Percentiles rank a stretch among this genome's conserved stretches.
Evolutionary conservation across 129 eudicot genomes (phyloP).

Genomic region (Smallanthus sonchifolius): DNA sequence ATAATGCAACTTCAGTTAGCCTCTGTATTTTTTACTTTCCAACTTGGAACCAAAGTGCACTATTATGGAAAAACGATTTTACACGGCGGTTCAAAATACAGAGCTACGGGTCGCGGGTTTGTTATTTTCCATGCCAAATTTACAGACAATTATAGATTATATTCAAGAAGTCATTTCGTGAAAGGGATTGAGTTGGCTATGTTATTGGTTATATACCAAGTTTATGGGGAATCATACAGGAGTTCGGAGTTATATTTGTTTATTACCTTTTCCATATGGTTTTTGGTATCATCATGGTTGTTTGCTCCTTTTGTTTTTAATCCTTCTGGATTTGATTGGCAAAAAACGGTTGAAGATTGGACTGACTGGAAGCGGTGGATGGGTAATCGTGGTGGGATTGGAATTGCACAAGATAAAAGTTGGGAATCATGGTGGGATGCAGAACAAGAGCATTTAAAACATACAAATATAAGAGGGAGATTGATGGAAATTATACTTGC

Average conservation of each 20-base stretch:
- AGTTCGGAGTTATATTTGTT: conserved; percentile 54
- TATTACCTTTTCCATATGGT: conserved; percentile 84
- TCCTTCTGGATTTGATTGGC: conserved; percentile 97
- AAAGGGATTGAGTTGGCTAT: conserved; percentile 76
- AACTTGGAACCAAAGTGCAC: conserved; percentile 91
- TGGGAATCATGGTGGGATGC: conserved; percentile 99
- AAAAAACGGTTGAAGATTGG: conserved; percentile 96
- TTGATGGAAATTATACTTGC: conserved; percentile 67
- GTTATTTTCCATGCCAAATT: conserved; percentile 88
- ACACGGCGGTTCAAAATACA: conserved; percentile 89
- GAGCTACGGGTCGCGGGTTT: conserved; percentile 97
- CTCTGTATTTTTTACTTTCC: conserved; percentile 85
- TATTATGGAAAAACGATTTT: conserved; percentile 79
- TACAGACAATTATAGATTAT: conserved; percentile 78
- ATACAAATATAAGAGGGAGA: conserved; percentile 67
- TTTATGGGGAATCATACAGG: conserved; percentile 60
- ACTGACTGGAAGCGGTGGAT: conserved; percentile 97
- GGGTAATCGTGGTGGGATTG: conserved; percentile 91
- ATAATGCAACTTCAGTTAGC: conserved; percentile 94
- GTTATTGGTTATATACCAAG: conserved; percentile 63
- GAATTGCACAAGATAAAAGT: conserved; percentile 74
- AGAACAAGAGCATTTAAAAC: conserved; percentile 76
- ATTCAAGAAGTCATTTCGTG: conserved; percentile 90
- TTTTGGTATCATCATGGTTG: conserved; percentile 80
- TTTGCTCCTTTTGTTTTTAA: conserved; percentile 96